Percentiles rank a stretch among this genome's conserved stretches.
Conservation (phyloP, 768 basidiomycete genomes). For the Mycena vitilis region DNA sequence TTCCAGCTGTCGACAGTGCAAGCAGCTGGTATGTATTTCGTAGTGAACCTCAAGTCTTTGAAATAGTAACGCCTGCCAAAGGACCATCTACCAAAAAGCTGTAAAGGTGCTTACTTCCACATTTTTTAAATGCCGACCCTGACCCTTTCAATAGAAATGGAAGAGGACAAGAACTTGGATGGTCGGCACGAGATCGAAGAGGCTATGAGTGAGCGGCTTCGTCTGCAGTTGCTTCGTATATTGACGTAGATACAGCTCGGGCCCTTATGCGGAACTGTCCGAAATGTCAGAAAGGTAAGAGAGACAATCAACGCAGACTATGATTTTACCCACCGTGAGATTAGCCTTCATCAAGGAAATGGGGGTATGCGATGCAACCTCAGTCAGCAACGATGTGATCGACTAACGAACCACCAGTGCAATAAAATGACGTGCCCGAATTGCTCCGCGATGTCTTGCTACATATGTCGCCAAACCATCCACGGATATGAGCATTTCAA, state of each 20-base stretch:
- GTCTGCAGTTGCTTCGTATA: background rate
- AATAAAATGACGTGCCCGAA: constrained; percentile 91
- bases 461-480: constrained; percentile 82
- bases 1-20: constrained; percentile 79
- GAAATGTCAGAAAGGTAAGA: constrained; percentile 80
- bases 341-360: constrained; percentile 84
- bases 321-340: constrained; percentile 13
- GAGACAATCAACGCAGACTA: constrained; percentile 21
- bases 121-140: constrained; percentile 18
- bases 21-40: constrained; percentile 65
- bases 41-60: constrained; percentile 17
- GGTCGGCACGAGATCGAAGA: constrained; percentile 87
- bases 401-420: constrained; percentile 60
- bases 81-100: constrained; percentile 87
- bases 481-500: constrained; percentile 83
- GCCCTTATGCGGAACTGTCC: constrained; percentile 93
- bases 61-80: constrained; percentile 39
- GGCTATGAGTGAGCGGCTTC: constrained; percentile 80
- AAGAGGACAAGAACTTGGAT: constrained; percentile 80
- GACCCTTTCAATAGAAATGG: constrained; percentile 63
- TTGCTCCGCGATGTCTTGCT: constrained; percentile 83
- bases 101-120: constrained; percentile 65
- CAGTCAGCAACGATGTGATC: background rate
- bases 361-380: constrained; percentile 63
- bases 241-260: constrained; percentile 57